A percentile compares a stretch with the other conserved stretches of the same genome.
Conservation (phyloP, 257 asterid species). For the Solanum tarapatanum region DNA sequence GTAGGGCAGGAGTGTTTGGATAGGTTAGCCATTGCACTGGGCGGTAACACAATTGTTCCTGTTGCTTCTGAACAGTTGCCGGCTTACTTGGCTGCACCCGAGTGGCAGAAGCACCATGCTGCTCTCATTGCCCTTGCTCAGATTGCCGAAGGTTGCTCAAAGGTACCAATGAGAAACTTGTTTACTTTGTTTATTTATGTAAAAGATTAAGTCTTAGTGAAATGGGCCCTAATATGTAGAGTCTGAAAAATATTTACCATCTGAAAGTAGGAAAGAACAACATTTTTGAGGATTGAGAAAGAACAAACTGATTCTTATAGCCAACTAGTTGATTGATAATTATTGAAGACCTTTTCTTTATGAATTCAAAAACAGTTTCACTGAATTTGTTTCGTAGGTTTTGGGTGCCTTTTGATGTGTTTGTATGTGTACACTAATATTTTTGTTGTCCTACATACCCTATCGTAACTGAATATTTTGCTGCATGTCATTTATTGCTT, state of each 20-base stretch:
- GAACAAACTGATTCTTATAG: neutral
- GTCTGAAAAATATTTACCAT: neutral
- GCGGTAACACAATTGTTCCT: conserved; percentile 87
- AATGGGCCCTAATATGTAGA: neutral
- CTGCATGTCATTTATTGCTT: neutral
- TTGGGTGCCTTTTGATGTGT: neutral
- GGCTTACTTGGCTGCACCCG: conserved; percentile 62
- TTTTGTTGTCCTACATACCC: neutral
- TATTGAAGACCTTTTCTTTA: neutral
- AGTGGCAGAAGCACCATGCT: conserved; percentile 93
- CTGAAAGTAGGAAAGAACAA: neutral
- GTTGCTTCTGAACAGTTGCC: conserved; percentile 91
- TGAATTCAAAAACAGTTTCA: neutral
- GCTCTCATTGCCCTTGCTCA: conserved; percentile 97
- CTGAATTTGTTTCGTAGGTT: neutral
- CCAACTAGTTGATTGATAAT: neutral
- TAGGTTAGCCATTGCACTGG: conserved; percentile 77
- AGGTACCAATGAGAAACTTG: conserved; percentile 31
- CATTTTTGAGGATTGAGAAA: neutral
- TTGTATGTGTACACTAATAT: neutral
- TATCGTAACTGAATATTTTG: neutral
- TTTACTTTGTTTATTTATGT: neutral
- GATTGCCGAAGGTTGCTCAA: conserved; percentile 93
- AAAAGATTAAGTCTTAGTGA: neutral
- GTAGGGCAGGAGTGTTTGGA: conserved; percentile 97